Evolutionary conservation across 225 moss, liverwort and hornwort species (phyloP), one percentile per base, ranked within the genome.

Genomic region (Lunularia cruciata): DNA sequence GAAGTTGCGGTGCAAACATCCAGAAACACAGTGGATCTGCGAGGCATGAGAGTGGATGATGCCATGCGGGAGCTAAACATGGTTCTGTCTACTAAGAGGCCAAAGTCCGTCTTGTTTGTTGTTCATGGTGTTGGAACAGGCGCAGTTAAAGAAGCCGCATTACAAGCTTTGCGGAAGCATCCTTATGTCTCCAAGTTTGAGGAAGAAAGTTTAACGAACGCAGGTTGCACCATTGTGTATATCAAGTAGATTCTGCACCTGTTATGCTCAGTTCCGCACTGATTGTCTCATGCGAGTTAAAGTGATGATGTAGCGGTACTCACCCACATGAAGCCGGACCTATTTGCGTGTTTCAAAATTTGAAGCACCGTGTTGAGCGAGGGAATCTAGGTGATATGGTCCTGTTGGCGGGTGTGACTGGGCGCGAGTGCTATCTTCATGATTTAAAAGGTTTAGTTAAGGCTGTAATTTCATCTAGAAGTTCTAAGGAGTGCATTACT

Each of bases 51-150:
- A 72, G 93, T 99, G 6, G 89, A 93, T 30, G 88, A 88, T 72
- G 83, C 98, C 4, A 71, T 91, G 72, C 87, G 75, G 65, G 98
- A 93, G 86, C 68, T 99, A 61, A 86, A 82, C 45, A 65, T 84
- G 59, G 73, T 81, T 33, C 71, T 99, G 60, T 91, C 86, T 43
- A 87, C 84, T 60, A 86, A 83, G 78, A 72, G 81, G 19, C 89
- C 88, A 7, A 60, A 49, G 57, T 91, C 91, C 0, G 89, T 93
- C 59, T 43, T 99, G 57, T 99, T 99, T 72, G 74, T 99, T 39
- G 84, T 99, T 59, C 98, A 99, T 60, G 98, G 98, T 30, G 81
- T 91, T 69, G 98, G 98, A 51, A 93, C 98, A 36, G 98, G 98
- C 45, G 93, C 89, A 68, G 91, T 99, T 2, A 99, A 89, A 77